Base-by-base conservation (phyloP, 441 rosid genomes). In the Aquilaria agallochum region DNA sequence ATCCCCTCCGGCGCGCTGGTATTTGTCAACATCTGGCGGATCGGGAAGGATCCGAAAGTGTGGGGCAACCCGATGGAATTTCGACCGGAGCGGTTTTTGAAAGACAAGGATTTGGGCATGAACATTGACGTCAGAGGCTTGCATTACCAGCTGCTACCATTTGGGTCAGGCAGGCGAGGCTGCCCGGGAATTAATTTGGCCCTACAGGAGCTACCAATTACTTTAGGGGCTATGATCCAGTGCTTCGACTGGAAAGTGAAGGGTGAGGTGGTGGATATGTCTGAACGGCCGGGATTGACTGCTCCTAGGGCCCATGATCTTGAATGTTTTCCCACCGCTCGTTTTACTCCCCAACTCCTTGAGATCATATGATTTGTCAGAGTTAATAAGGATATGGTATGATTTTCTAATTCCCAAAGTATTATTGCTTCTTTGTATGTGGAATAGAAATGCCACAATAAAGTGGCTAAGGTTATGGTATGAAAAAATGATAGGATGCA, bases 131-230 rank as follows among this genome's bases (percentile, higher is more conserved):
- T 78, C 11, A 79, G 11, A 63, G 79, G 84, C 15, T 63, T 68
- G 14, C 74, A 73, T 53, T 76, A 49, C 14, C 74, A 79, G 55
- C 2, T 79, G 14, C 13, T 79, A 56, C 80, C 83, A 0, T 79
- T 79, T 9, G 83, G 83, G 32, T 65, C 74, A 0, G 83, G 80
- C 1, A 60, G 80, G 62, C 73, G 83, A 63, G 79, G 71, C 5
- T 79, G 83, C 20, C 74, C 80, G 1, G 80, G 78, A 6, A 55
- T 68, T 15, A 34, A 70, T 31, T 56, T 74, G 15, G 80, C 78
- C 12, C 49, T 76, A 76, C 64, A 44, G 53, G 73, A 71, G 59
- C 11, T 76, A 51, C 73, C 60, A 2, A 48, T 58, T 0, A 11
- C 64, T 2, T 50, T 80, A 7, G 79, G 77, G 0, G 73, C 75